phyloP scores from a whole-genome alignment of 2,329 filamentous ascomycete genomes.

The Fusarium sp. region DNA sequence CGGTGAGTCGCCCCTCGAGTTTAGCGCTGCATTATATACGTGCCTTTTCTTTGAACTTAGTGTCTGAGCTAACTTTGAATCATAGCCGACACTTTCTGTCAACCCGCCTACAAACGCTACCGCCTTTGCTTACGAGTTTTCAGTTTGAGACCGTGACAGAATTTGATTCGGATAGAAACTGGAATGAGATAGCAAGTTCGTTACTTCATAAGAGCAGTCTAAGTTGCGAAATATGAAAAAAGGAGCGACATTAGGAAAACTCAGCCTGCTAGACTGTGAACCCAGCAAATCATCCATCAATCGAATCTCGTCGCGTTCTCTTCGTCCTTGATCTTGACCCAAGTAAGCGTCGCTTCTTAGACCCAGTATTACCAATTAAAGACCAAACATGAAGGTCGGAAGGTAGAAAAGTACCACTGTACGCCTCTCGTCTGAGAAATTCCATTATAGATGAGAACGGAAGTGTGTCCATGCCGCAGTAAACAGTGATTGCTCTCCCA shows the following conservation, averaged over 20 bases:
- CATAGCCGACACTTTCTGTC: not conserved
- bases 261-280: accelerated
- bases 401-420: not conserved
- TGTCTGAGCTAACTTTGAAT: not conserved
- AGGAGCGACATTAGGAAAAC: not conserved
- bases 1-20: not conserved
- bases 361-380: not conserved
- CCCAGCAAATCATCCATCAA: not conserved
- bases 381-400: not conserved
- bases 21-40: accelerated
- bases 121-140: not conserved
- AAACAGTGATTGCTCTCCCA: not conserved
- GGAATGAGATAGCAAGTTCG: not conserved
- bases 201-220: accelerated
- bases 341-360: not conserved
- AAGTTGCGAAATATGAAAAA: accelerated
- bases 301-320: not conserved
- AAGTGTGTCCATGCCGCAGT: not conserved
- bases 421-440: not conserved
- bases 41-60: accelerated
- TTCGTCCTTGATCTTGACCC: not conserved
- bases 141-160: not conserved
- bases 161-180: not conserved
- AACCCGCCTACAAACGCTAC: not conserved
- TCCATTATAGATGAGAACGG: not conserved